A percentile compares a stretch with the other conserved stretches of the same genome.
These are phyloP conservation scores for Umbelopsis isabellina DNA, from an alignment of 192 early-diverging fungal species.

Conservation along the genomic window DNA sequence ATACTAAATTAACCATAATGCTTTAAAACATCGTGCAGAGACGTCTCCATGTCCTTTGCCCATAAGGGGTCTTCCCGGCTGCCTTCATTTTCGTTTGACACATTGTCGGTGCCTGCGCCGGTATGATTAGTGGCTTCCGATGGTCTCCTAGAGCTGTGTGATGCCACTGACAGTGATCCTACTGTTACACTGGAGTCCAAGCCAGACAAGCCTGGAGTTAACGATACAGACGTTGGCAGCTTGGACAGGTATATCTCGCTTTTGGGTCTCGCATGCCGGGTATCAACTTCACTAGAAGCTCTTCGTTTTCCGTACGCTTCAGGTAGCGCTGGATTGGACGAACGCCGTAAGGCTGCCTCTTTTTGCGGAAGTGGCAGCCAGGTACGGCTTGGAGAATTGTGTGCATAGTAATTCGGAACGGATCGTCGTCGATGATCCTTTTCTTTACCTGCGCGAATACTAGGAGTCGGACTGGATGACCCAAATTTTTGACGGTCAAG, in stretches of 20 bases:
- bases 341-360: background rate
- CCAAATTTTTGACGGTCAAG: conserved; percentile 13
- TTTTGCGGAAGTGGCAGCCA: too few species aligned
- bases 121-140: conserved; percentile 7
- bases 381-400: too few species aligned
- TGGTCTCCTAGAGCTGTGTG: background rate
- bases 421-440: background rate
- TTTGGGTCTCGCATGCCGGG: background rate
- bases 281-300: background rate
- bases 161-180: background rate
- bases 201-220: background rate
- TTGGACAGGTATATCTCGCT: background rate
- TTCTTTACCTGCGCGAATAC: background rate
- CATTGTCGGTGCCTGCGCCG: background rate
- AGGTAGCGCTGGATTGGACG: background rate
- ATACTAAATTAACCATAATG: background rate
- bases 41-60: background rate
- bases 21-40: background rate
- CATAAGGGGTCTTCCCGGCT: background rate
- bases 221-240: background rate
- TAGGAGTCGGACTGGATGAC: background rate
- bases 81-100: conserved; percentile 13
- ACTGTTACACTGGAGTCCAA: background rate
- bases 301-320: background rate
- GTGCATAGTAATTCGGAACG: background rate